Conservation (phyloP, 1,284 basidiomycete species). For the Naganishia sp. region DNA sequence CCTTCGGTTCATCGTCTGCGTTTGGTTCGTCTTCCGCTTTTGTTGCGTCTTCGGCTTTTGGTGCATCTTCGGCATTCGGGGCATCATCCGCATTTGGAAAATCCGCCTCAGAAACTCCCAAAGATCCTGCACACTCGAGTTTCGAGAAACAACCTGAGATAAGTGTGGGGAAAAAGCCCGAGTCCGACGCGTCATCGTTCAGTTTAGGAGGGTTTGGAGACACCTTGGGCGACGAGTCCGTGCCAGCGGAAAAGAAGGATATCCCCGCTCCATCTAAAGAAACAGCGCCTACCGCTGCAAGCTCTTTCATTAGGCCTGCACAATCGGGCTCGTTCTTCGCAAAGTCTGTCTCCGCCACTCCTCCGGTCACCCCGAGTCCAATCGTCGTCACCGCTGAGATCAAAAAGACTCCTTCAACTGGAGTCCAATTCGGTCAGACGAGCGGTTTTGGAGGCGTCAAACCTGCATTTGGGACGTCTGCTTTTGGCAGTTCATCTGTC, state of each 20-base stretch:
- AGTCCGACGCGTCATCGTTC: slow-evolving; percentile 4
- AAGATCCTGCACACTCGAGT: no score
- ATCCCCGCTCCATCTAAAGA: background rate
- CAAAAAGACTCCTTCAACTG: background rate
- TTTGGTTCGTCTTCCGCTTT: slow-evolving; percentile 28
- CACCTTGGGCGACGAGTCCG: background rate
- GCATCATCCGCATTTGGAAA: slow-evolving; percentile 30
- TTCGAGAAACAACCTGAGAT: no score
- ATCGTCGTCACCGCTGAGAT: background rate
- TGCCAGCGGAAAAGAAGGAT: background rate
- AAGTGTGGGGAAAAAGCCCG: background rate
- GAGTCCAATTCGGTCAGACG: slow-evolving; percentile 21
- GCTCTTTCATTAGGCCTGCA: slow-evolving; percentile 19
- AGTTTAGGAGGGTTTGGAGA: slow-evolving; percentile 25
- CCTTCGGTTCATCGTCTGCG: slow-evolving; percentile 32
- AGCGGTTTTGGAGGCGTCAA: slow-evolving; percentile 16
- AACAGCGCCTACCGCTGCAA: background rate
- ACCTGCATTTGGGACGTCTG: slow-evolving; percentile 12
- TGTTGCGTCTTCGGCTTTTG: slow-evolving; percentile 27
- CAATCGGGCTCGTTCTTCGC: slow-evolving; percentile 26
- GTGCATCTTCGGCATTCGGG: slow-evolving; percentile 16
- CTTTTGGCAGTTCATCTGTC: slow-evolving; percentile 30
- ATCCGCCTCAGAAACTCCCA: slow-evolving; percentile 10
- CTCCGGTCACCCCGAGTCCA: slow-evolving; percentile 1
- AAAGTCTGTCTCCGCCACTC: background rate